Evolutionary conservation across 129 eudicot species (phyloP), one percentile per base, ranked within the genome.

Genomic region (Pseudognaphalium luteoalbum): DNA sequence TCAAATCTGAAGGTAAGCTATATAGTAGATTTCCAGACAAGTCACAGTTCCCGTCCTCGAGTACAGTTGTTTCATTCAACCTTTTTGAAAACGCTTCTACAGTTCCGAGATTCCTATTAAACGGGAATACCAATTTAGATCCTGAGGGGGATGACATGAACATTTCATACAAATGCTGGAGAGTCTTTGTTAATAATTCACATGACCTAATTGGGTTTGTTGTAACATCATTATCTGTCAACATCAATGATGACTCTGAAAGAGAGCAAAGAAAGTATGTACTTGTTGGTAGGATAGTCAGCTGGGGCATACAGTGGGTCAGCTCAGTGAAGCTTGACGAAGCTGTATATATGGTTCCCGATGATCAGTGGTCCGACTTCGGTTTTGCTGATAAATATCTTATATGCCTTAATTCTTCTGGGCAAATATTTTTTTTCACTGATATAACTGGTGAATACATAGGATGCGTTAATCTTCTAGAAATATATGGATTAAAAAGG

Each of bases 241-340:
- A 78, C 74, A 47, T 71, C 54, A 59, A 65, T 66, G 67, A 75
- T 74, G 54, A 32, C 62, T 47, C 76, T 66, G 88, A 84, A 73
- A 81, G 68, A 25, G 79, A 73, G 20, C 33, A 63, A 69, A 73
- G 6, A 52, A 83, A 73, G 76, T 25, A 51, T 68, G 68, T 94
- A 29, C 74, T 91, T 79, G 83, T 89, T 82, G 96, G 86, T 61
- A 87, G 83, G 78, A 44, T 91, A 57, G 84, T 75, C 51, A 84
- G 74, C 73, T 78, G 85, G 87, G 98, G 96, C 64, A 78, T 94
- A 56, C 89, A 88, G 76, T 94, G 98, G 98, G 32, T 86, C 76
- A 85, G 76, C 86, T 82, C 88, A 12, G 97, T 84, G 70, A 91
- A 85, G 85, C 91, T 91, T 83, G 86, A 83, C 20, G 86, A 87